phyloP scores from a whole-genome alignment of 306 rosid species.

The Prunus padus region DNA sequence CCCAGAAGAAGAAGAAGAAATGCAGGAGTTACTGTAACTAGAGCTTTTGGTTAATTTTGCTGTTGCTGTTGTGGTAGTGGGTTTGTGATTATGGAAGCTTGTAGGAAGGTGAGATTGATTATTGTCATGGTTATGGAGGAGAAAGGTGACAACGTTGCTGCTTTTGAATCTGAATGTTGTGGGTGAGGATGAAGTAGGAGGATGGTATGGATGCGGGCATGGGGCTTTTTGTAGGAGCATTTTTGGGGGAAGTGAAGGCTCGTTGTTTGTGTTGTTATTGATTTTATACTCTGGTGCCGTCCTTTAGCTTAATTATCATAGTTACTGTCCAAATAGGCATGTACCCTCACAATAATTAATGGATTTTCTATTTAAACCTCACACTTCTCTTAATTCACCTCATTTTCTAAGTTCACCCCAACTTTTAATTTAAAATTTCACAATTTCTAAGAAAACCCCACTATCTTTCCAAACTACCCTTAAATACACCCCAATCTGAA shows the following conservation, averaged over 20 bases:
- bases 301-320: not conserved
- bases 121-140: not conserved
- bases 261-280: not conserved
- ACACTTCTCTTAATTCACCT: no score
- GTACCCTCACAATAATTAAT: not conserved
- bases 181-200: not conserved
- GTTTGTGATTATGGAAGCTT: not conserved
- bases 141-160: constrained; percentile 4
- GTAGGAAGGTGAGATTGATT: not conserved
- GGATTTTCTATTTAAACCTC: no score
- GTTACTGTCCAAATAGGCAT: not conserved
- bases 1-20: not conserved
- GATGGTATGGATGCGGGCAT: not conserved
- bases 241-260: not conserved
- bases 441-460: no score
- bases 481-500: no score
- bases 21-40: not conserved
- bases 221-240: not conserved
- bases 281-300: not conserved
- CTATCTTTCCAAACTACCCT: no score
- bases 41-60: not conserved
- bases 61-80: not conserved
- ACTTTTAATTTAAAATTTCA: no score
- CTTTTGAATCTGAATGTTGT: not conserved
- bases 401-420: no score